Base-by-base conservation (phyloP, 2,329 filamentous ascomycete genomes). In the Thelonectria rubi region DNA sequence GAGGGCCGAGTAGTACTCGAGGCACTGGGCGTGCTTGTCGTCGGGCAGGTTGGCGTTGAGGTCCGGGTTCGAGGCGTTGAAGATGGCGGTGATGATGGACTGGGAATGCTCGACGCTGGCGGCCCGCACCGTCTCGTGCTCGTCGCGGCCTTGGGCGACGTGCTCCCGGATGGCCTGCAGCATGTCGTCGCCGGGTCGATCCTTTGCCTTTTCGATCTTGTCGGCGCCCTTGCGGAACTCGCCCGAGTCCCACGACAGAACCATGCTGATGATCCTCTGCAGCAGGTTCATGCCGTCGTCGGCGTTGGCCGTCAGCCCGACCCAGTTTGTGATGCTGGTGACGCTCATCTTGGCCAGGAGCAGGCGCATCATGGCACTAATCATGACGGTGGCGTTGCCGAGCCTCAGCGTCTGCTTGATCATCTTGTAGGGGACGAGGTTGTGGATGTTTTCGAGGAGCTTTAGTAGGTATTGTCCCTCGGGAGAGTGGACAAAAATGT, bases 231-330 rank as follows among this genome's bases (percentile, higher is more conserved):
- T 90, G 61, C 86, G 86, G 63, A 93, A 89, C 64, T 92, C 90
- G 39, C 82, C 79, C 6, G 86, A 86, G 69, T 95, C 92, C 88
- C 90, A 93, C 5, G 85, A 83, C 11, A 94, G 76, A 0, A 93
- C 87, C 4, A 90, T 84, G 0, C 87, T 90, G 20, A 94, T 88
- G 64, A 95, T 93, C 45, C 89, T 79, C 75, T 94, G 91, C 66
- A 95, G 75, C 9, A 94, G 75, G 72, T 94, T 95, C 90, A 92
- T 92, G 48, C 91, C 91, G 67, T 93, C 90, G 64, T 92, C 87
- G 0, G 88, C 85, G 48, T 86, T 87, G 48, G 86, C 84, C 0
- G 89, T 93, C 40, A 92, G 74, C 0, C 92, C 91, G 11, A 94
- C 84, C 89, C 90, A 94, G 73, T 93, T 94, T 5, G 91, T 92